Evolutionary conservation across 2,329 filamentous ascomycete genomes (phyloP), one percentile per base, ranked within the genome.

Genomic region (Didymosphaeria variabile): DNA sequence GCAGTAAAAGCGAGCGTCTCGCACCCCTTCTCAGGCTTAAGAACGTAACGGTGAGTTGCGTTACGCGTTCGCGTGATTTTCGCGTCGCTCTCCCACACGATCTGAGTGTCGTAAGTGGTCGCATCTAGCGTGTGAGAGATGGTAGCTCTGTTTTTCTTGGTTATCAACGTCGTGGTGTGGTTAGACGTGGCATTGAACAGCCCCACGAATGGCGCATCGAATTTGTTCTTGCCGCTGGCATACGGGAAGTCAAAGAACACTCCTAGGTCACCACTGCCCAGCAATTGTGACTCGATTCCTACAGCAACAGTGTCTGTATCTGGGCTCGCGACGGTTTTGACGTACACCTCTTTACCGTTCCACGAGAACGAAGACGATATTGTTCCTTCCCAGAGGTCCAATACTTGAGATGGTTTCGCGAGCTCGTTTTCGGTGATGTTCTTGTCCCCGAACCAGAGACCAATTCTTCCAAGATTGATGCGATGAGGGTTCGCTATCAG

Each of bases 231-330:
- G 12, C 78, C 77, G 17, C 79, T 82, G 21, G 83, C 77, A 56
- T 83, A 82, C 2, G 85, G 84, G 57, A 84, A 86, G 57, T 86
- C 84, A 57, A 86, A 80, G 64, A 85, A 85, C 6, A 86, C 67
- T 0, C 81, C 80, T 8, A 86, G 67, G 5, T 68, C 64, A 0
- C 77, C 79, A 1, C 64, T 62, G 5, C 65, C 68, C 8, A 86
- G 63, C 2, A 85, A 70, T 0, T 75, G 67, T 0, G 83, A 85
- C 13, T 77, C 70, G 12, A 85, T 70, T 8, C 75, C 68, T 26
- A 85, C 73, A 1, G 79, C 81, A 17, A 85, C 64, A 17, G 81
- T 81, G 62, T 85, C 82, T 0, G 80, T 81, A n/a, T 77, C 66
- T 0, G 82, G 77, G 57, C 84, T 81, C 7, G 77, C 81, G 65